Evolutionary conservation across 495 filamentous ascomycete genomes (phyloP), one percentile per base, ranked within the genome.

Genomic region (Astrothelium subdiscretum): DNA sequence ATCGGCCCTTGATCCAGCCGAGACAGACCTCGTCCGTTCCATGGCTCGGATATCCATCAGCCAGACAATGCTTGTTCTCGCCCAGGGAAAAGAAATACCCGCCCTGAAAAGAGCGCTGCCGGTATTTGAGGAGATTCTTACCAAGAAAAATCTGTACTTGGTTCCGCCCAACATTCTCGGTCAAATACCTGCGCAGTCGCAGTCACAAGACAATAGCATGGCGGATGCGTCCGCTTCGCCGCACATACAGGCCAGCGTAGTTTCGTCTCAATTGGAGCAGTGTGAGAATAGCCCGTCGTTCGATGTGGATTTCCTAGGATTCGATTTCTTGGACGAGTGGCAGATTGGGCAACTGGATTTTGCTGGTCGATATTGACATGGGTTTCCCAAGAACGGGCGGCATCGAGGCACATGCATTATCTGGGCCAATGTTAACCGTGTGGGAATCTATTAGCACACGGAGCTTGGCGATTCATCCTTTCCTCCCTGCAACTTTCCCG

Each of bases 31-130:
- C 40, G 59, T 61, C 63, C 63, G 63, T 65, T 65, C 63, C 63
- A 65, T 65, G 63, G 63, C 63, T 61, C 63, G 63, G 42, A 65
- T 65, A 61, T 65, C 48, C 48, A 54, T 54, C 48, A 54, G 48
- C 48, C 48, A 54, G 48, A 29, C 24, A 54, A 54, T 54, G 48
- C 48, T 54, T 54, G 22, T 54, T 54, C 48, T 54, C 48, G 15
- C 48, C 48, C 48, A 54, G 48, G 74, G 74, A 74, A 74, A 68
- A 57, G 27, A 31, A 43, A 59, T 61, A 15, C 58, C 51, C 48
- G 43, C 54, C 52, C 31, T 64, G 51, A 59, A 62, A 58, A 58
- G 58, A 59, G 58, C 58, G 32, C 58, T 59, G 58, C 58, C 58
- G 32, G 20, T 59, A 40, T 59, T 59, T 40, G 58, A 59, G 32